These are phyloP conservation scores for Aspergillus sp. DNA, from an alignment of 2,329 filamentous ascomycete genomes.

Conservation along the genomic window DNA sequence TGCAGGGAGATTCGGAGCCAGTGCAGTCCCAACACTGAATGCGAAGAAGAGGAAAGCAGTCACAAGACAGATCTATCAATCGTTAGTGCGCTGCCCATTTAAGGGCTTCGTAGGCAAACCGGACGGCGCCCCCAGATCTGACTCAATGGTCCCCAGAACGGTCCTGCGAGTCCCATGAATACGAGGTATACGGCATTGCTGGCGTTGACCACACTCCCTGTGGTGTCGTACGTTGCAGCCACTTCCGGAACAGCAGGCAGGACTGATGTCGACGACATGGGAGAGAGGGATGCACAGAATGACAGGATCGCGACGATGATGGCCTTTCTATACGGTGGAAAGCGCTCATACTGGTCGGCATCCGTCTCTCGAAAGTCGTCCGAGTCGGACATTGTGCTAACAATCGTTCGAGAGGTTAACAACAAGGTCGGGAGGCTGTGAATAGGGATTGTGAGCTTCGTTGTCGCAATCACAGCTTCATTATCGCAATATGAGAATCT, in stretches of 20 bases:
- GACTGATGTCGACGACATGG: conserved; percentile 56
- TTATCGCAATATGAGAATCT: no score
- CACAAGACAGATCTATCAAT: no score
- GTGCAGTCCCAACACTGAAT: conserved; percentile 64
- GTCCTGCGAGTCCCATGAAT: conserved; percentile 69
- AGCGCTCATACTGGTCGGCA: no score
- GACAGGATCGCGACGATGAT: no score
- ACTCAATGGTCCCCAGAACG: conserved; percentile 71
- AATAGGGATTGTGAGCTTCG: no score
- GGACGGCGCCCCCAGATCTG: conserved; percentile 60
- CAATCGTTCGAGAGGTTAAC: no score
- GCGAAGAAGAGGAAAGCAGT: not conserved
- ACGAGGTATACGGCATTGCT: conserved; percentile 72
- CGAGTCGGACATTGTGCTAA: no score
- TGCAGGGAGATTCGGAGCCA: conserved; percentile 67
- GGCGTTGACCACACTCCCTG: conserved; percentile 67
- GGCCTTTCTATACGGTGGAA: no score
- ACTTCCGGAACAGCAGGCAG: conserved; percentile 74
- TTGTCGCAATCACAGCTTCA: no score
- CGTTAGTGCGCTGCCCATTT: conserved; percentile 20
- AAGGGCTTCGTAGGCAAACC: conserved; percentile 18
- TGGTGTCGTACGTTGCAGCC: conserved; percentile 62
- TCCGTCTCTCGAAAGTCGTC: no score
- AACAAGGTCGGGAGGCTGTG: no score
- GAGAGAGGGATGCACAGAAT: no score